Base-by-base conservation (phyloP, 352 stramenopile species). In the Globisporangium cederbergense region DNA sequence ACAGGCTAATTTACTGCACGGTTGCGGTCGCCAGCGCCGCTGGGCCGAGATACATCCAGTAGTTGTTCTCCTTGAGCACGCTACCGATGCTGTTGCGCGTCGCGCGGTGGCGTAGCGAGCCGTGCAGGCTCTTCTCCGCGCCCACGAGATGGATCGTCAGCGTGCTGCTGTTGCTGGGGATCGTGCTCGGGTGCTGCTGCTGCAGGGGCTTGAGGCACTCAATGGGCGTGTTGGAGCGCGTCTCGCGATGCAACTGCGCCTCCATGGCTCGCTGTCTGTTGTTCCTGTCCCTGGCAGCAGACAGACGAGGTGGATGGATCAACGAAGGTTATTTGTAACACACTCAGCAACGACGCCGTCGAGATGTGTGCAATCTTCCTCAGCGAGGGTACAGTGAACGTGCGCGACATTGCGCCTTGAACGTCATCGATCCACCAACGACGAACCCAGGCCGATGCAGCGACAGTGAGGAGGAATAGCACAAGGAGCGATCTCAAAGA, bases 11-110 rank as follows among this genome's bases (percentile, higher is more conserved):
- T 36, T 61, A 62, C 42, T 47, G 47, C 9, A 11, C 38, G 9
- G 16, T 14, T 28, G 25, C 25, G 25, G 25, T 28, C 25, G 25
- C 25, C 25, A 28, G 25, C 34, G 18, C 28, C 16, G 52, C 30
- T 45, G 32, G 75, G 22, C 72, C 79, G 28, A 93, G 70, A 66
- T 84, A 95, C 80, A 91, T 90, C 84, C 86, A 95, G 64, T 84
- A 88, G 62, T 89, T 71, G 49, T 95, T 95, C 70, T 95, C 86
- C 30, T 77, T 76, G 14, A 95, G 74, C 25, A 83, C 60, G 14
- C 71, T 78, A 30, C 80, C 81, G 38, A 88, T 68, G 11, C 58
- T 60, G 46, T 93, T 91, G 58, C 71, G 75, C 6, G 81, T 95
- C 10, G 70, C 71, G n/a, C 86, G 84, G 3, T 63, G 68, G 51